Base-by-base conservation (phyloP, 306 rosid species). In the Mimosa pudica region DNA sequence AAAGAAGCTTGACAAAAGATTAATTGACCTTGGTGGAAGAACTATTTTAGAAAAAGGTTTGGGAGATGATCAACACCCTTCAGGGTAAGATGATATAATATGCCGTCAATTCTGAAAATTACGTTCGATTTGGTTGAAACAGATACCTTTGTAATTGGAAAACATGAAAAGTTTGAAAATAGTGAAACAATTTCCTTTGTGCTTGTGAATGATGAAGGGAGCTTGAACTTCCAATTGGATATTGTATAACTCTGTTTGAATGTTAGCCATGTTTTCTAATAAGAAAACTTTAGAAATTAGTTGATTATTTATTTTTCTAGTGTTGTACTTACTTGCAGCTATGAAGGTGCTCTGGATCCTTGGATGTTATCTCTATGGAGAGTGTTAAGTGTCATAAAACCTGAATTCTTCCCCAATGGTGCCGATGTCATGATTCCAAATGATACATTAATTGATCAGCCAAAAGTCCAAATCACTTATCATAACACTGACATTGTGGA, bases 61-160 rank as follows among this genome's bases (percentile, higher is more conserved):
- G 85, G 98, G 98, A 77, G 98, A 95, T 83, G 98, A 95, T 86
- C 98, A 95, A 81, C 97, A 91, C 70, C 98, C 90, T 9, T 92
- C 97, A 48, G 98, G 98, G 98, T 95, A 91, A 83, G 84, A 17
- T 17, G 84, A 17, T 32, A 8, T 1, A 78, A 54, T 71, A 68
- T 8, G 42, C 20, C 32, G 52, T 60, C 55, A 68, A 41, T 66
- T 62, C 45, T 45, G 65, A 64, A 60, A 65, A 35, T 61, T 78
- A 66, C 80, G 44, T 73, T 74, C 52, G 17, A 81, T 75, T 71
- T 70, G 44, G 69, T 76, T 65, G 45, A 84, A 70, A 24, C 46
- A 68, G 44, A n/a, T 49, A 45, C 58, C 48, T 63, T 32, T 60
- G 76, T 57, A 32, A 10, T 8, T 18, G 32, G 7, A 11, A 76